Conservation (phyloP, 2,329 filamentous ascomycete species). For the Ophiostoma himal-ulmi region DNA sequence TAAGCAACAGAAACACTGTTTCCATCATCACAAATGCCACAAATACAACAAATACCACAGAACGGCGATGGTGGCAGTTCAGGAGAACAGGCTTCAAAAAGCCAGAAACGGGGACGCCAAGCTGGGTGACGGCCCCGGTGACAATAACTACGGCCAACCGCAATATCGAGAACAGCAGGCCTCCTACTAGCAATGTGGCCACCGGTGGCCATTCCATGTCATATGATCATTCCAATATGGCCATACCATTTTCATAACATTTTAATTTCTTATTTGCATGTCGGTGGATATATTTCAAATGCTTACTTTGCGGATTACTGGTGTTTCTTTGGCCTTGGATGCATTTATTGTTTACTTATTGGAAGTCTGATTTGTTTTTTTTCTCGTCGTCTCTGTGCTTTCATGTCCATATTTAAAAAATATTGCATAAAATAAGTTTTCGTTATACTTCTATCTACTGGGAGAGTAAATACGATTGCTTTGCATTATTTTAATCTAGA, state of each 20-base stretch:
- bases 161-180: background rate
- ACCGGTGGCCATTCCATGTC: background rate
- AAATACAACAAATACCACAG: background rate
- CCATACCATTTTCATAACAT: too few species aligned
- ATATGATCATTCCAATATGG: background rate
- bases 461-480: too few species aligned
- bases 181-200: background rate
- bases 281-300: background rate
- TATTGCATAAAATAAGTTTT: too few species aligned
- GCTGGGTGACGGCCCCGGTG: conserved; percentile 3
- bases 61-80: background rate
- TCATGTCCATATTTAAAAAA: too few species aligned
- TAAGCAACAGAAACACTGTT: background rate
- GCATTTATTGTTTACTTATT: background rate
- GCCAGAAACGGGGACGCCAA: background rate
- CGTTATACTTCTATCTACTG: too few species aligned
- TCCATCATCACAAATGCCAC: background rate
- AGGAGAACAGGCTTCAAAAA: background rate
- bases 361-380: too few species aligned
- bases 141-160: background rate
- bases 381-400: too few species aligned
- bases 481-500: too few species aligned
- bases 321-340: background rate
- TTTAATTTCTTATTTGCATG: background rate
- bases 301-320: background rate